Conservation (phyloP, 1,139 yeast species). For the Hyphopichia buzzinii region DNA sequence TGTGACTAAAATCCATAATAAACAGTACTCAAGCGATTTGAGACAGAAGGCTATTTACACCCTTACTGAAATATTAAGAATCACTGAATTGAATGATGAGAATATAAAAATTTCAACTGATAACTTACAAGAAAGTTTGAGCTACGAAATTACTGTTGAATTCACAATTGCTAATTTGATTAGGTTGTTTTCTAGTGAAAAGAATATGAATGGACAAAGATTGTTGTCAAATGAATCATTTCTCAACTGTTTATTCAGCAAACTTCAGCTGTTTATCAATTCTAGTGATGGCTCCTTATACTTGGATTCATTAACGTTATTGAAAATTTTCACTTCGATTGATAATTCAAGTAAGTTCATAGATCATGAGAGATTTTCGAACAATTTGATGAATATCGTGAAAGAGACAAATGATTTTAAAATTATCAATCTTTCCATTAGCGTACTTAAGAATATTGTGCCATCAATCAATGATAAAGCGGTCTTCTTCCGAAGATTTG, state of each 20-base stretch:
- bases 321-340: slow-evolving; percentile 13
- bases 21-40: slow-evolving; percentile 49
- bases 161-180: slow-evolving; percentile 32
- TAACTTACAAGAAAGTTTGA: slow-evolving; percentile 25
- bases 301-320: slow-evolving; percentile 22
- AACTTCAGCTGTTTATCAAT: slow-evolving; percentile 17
- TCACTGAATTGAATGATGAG: slow-evolving; percentile 12
- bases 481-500: slow-evolving; percentile 6
- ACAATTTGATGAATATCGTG: slow-evolving; percentile 1
- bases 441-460: slow-evolving; percentile 5
- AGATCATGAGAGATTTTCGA: not conserved
- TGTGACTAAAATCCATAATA: slow-evolving; percentile 35
- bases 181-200: slow-evolving; percentile 13
- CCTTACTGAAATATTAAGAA: slow-evolving; percentile 25
- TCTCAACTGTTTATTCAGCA: slow-evolving; percentile 16
- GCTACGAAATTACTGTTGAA: slow-evolving; percentile 34
- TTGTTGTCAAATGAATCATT: slow-evolving; percentile 14
- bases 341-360: slow-evolving; percentile 8
- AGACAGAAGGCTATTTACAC: slow-evolving; percentile 45
- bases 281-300: slow-evolving; percentile 28
- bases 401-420: slow-evolving; percentile 3
- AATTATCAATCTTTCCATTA: slow-evolving; percentile 6
- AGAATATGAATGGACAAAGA: slow-evolving; percentile 10
- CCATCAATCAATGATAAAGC: not conserved
- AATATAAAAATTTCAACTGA: slow-evolving; percentile 14